phyloP scores from a whole-genome alignment of 345 rosid genomes.

The Mangifera indica region DNA sequence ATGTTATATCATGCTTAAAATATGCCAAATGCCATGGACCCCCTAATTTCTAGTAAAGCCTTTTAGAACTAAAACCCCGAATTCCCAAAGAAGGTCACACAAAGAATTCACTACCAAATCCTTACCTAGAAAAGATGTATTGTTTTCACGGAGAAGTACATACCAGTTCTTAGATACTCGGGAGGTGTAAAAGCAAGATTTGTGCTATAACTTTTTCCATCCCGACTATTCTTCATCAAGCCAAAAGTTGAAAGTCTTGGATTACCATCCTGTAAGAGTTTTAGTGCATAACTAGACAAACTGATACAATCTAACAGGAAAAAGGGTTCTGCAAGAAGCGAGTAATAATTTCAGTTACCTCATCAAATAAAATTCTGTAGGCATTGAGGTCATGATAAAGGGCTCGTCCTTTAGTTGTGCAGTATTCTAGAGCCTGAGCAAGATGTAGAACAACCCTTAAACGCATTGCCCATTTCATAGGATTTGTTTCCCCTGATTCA shows the following conservation, averaged over 20 bases:
- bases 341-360: slow-evolving; percentile 39
- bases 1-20: no score
- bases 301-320: slow-evolving; percentile 7
- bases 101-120: not conserved
- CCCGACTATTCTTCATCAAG: slow-evolving; percentile 93
- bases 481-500: slow-evolving; percentile 83
- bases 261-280: slow-evolving; percentile 68
- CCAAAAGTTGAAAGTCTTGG: slow-evolving; percentile 93
- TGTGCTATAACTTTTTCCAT: slow-evolving; percentile 94
- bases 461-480: slow-evolving; percentile 98
- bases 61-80: not conserved
- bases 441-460: slow-evolving; percentile 87
- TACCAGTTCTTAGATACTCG: slow-evolving; percentile 92
- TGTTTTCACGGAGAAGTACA: not conserved
- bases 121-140: not conserved
- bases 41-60: not conserved
- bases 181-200: slow-evolving; percentile 97
- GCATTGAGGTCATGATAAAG: slow-evolving; percentile 96
- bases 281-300: slow-evolving; percentile 14
- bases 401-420: slow-evolving; percentile 82
- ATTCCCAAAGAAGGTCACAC: not conserved
- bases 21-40: no score
- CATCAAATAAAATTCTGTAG: slow-evolving; percentile 86
- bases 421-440: slow-evolving; percentile 91
- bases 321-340: not conserved